These are phyloP conservation scores for Penicillium lividum DNA, from an alignment of 495 filamentous ascomycete species.

Conservation along the genomic window DNA sequence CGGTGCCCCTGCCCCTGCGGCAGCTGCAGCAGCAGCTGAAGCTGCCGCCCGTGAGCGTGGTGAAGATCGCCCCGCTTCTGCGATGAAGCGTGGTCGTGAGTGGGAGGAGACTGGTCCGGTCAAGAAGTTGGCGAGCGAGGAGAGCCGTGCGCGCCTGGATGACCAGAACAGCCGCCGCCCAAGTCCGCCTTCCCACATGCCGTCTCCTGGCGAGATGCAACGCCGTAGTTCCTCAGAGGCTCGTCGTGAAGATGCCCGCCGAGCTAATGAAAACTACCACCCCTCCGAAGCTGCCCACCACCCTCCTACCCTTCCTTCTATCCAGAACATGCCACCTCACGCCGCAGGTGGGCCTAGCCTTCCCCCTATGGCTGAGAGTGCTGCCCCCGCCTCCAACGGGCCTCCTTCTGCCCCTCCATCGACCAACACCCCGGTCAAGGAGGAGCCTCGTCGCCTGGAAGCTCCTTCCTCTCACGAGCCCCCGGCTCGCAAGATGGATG, in stretches of 20 bases:
- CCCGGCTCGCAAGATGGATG: constrained; percentile 90
- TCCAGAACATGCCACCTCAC: constrained; percentile 71
- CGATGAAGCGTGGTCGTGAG: constrained; percentile 82
- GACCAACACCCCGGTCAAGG: constrained; percentile 43
- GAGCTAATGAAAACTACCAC: constrained; percentile 75
- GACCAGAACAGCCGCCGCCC: constrained; percentile 77
- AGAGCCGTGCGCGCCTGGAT: constrained; percentile 80
- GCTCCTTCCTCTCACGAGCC: constrained; percentile 68
- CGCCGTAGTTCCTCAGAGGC: constrained; percentile 80
- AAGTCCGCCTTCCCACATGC: constrained; percentile 58
- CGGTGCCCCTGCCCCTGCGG: constrained; percentile 71
- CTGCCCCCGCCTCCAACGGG: constrained; percentile 58
- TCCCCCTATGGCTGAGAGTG: constrained; percentile 57
- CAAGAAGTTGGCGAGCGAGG: constrained; percentile 88
- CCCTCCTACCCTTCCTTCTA: constrained; percentile 68
- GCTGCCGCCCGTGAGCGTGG: constrained; percentile 81
- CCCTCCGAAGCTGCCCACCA: constrained; percentile 92
- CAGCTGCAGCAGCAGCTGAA: constrained; percentile 71
- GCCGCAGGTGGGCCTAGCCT: constrained; percentile 43
- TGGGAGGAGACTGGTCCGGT: constrained; percentile 75
- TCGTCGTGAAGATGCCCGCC: constrained; percentile 67
- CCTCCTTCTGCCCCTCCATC: constrained; percentile 54
- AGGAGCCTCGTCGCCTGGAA: constrained; percentile 53
- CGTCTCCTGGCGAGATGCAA: constrained; percentile 67
- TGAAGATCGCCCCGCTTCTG: constrained; percentile 76